phyloP scores from a whole-genome alignment of 2,329 filamentous ascomycete species.

The Thielaviopsis euricoi region DNA sequence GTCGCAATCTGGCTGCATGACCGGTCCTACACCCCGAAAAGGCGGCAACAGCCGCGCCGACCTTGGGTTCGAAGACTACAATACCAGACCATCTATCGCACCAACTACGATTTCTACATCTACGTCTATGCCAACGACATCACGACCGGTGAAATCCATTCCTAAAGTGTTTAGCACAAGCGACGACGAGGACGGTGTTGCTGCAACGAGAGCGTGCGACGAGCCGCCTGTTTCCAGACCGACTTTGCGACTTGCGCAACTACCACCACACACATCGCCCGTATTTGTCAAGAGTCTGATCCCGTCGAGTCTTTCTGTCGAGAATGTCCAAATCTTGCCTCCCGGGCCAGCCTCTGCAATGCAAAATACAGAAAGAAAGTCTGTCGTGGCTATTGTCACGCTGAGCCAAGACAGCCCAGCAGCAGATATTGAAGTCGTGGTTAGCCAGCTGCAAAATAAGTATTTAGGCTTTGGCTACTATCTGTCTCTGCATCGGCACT shows the following conservation, averaged over 20 bases:
- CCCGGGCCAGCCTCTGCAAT: constrained; percentile 30
- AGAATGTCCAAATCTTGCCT: constrained; percentile 56
- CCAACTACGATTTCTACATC: constrained; percentile 25
- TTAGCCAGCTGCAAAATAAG: constrained; percentile 62
- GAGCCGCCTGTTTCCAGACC: constrained; percentile 47
- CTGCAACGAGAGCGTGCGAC: constrained; percentile 20
- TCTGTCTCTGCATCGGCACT: constrained; percentile 61
- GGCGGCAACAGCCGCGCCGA: constrained; percentile 17
- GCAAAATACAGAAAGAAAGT: constrained; percentile 46
- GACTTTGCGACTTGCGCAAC: constrained; percentile 41
- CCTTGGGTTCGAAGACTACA: constrained; percentile 23
- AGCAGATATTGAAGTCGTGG: constrained; percentile 65
- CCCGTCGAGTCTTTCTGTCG: constrained; percentile 44
- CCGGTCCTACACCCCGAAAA: constrained; percentile 17
- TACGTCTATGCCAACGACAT: neutral
- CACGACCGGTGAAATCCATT: constrained; percentile 18
- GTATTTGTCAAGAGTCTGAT: constrained; percentile 43
- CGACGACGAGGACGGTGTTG: constrained; percentile 35
- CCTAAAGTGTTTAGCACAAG: constrained; percentile 59
- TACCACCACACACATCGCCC: constrained; percentile 44
- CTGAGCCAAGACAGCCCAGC: constrained; percentile 66
- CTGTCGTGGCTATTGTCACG: constrained; percentile 63
- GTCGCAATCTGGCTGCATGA: constrained; percentile 22
- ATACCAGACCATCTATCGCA: constrained; percentile 16
- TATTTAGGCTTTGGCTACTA: constrained; percentile 79